Evolutionary conservation across 2,329 filamentous ascomycete genomes (phyloP).

Genomic region (Bimuria novae-zelandiae): DNA sequence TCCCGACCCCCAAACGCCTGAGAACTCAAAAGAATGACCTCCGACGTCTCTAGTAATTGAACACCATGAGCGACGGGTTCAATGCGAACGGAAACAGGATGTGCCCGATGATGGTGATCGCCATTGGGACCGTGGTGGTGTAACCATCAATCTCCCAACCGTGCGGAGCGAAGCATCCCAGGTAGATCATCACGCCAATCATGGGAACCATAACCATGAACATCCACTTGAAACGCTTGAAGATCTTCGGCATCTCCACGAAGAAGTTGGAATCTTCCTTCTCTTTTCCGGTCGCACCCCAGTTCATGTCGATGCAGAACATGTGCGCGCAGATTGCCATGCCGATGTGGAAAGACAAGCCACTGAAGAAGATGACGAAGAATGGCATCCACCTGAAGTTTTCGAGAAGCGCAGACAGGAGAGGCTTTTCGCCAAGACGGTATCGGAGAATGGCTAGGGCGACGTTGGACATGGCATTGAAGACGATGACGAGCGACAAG

Average conservation of each 20-base stretch:
- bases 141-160: constrained; percentile 52
- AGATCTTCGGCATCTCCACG: constrained; percentile 77
- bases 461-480: constrained; percentile 64
- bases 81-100: constrained; percentile 71
- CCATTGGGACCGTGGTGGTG: constrained; percentile 75
- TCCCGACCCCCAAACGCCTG: not conserved
- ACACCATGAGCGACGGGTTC: constrained; percentile 77
- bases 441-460: constrained; percentile 66
- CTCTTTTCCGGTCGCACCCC: constrained; percentile 83
- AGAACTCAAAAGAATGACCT: not conserved
- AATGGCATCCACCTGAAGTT: constrained; percentile 67
- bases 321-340: constrained; percentile 79
- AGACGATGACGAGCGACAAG: constrained; percentile 65
- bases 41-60: constrained; percentile 63
- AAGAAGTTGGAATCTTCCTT: constrained; percentile 83
- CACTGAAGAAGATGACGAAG: constrained; percentile 79
- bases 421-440: constrained; percentile 58
- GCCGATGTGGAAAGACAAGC: constrained; percentile 76
- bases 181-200: constrained; percentile 65
- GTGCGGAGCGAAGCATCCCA: constrained; percentile 70
- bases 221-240: constrained; percentile 71
- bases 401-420: constrained; percentile 57
- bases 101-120: constrained; percentile 68
- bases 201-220: constrained; percentile 69
- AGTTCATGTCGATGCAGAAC: constrained; percentile 83